Evolutionary conservation across 1,284 basidiomycete species (phyloP), one percentile per base, ranked within the genome.

Genomic region (Apiotrichum montevideense): DNA sequence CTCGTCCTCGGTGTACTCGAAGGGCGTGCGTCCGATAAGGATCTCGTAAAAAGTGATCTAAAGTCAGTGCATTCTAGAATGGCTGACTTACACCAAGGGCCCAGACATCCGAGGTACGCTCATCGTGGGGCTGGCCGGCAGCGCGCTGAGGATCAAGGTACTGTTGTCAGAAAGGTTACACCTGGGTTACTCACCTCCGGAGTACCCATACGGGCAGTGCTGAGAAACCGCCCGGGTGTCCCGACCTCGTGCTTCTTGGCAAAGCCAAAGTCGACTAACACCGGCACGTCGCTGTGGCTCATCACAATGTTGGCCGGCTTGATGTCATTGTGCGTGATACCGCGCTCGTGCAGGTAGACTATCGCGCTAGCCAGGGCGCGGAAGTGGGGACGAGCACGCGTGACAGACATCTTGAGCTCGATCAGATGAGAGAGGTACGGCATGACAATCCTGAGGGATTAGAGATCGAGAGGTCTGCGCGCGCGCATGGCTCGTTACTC

Each of bases 241-340:
- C 46, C 48, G 7, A 50, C 21, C 6, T 48, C 51, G 46, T 62
- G 55, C 46, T 50, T 84, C 69, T 92, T 87, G 1, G 92, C 90
- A 67, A 96, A 96, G 1, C 92, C 92, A 69, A 93, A 95, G 73
- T 94, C 91, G 35, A 94, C 87, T 4, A 94, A 81, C 2, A 93
- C 87, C 0, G 91, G 90, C 0, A 87, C 77, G 62, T 85, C 84
- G 65, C 84, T 80, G 57, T 79, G 76, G 3, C 87, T 87, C 45
- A 95, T 79, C 3, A 95, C 80, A 59, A 95, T 88, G 69, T 95
- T 95, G 11, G 90, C 88, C 4, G 90, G 91, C 86, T 96, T 96
- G 80, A 96, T 93, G 69, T 96, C 92, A 69, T 95, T 95, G 73
- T 96, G 92, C 0, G 91, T 90, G 47, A 96, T 86, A 35, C 90